Base-by-base conservation (phyloP, 306 rosid species). In the Aeschynomene evenia region DNA sequence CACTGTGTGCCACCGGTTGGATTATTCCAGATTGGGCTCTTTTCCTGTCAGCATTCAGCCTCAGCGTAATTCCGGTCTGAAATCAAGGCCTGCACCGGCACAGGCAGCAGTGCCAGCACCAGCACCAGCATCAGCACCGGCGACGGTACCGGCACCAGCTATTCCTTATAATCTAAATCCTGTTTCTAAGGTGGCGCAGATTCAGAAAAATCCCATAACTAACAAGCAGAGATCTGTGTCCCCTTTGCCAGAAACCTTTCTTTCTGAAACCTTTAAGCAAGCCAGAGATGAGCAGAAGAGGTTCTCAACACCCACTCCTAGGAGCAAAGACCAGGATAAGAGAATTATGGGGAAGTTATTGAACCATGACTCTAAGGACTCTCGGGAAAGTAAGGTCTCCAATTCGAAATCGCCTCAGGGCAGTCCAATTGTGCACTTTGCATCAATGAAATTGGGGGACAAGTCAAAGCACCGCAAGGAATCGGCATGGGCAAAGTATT, bases 211-310 rank as follows among this genome's bases (percentile, higher is more conserved):
- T 13, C 79, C 77, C 15, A n/a, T 58, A 0, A 36, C 49, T 5
- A 77, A 56, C 31, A 94, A 81, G 84, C 96, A 71, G 84, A 85
- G 99, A 92, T 88, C 97, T 43, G 64, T 87, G 75, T 94, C 99
- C 33, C 99, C 99, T 48, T 53, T 61, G 14, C 91, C 91, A 4
- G 55, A 61, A 59, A 83, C 75, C 51, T 15, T 6, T 29, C 59
- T 91, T 60, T 70, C 91, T 11, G 88, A 89, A 9, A 36, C 77
- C 22, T 91, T 94, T 61, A 80, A 80, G 81, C 95, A 91, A 83
- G 97, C 96, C 18, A 65, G 68, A 63, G 79, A 84, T 8, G 88
- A 84, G 7, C 69, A 63, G 8, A 83, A 86, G 88, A 76, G 99
- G 69, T 94, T 84, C 68, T 85, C 88, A 10, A 87, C 96, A 7